Percentiles rank a stretch among this genome's conserved stretches.
phyloP scores from a whole-genome alignment of 306 rosid species.

The Cucumis sativus region Cucumber_9930_V3 NC_026657.2:30989001-30989500 shows the following conservation, averaged over 20 bases:
- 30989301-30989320: background rate
- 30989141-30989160: background rate
- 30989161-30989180: background rate
- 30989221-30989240: background rate
- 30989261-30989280: background rate
- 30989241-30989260: background rate
- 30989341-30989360: background rate
- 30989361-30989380: background rate
- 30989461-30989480: conserved; percentile 13
- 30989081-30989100: background rate
- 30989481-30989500: conserved; percentile 7
- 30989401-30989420: conserved; percentile 8
- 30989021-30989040: background rate
- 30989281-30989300: background rate
- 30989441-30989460: conserved; percentile 18
- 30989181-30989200: background rate
- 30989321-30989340: background rate
- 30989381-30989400: background rate
- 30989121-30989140: background rate
- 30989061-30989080: background rate
- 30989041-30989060: background rate
- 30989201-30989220: background rate
- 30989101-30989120: background rate
- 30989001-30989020: background rate
- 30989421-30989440: conserved; percentile 12